Evolutionary conservation across 345 rosid genomes (phyloP), one percentile per base, ranked within the genome.

Genomic region (Citrus maxima): DNA sequence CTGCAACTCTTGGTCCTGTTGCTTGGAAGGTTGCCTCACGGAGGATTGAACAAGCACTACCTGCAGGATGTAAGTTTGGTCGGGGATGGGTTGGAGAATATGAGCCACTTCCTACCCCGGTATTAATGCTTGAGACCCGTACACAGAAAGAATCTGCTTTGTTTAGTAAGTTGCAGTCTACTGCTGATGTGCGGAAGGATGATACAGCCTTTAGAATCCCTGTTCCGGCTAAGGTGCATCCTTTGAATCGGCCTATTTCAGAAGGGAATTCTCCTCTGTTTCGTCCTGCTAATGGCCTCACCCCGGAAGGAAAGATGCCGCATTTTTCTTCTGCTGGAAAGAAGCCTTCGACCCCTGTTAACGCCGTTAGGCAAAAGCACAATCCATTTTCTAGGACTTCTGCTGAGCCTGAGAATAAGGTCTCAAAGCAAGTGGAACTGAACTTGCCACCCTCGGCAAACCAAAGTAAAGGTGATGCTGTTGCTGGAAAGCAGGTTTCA

Each of bases 11-110:
- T 70, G 96, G 98, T 78, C 94, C 98, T 67, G 77, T 87, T 72
- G 95, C 96, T 58, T 93, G 98, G 98, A 88, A 86, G 79, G 89
- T 89, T 81, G 98, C 98, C 63, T 89, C 96, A 18, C 88, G 89
- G 78, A 85, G 91, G 86, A 92, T 93, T 83, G 91, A 93, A 83
- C 87, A 84, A 84, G 85, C 92, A 78, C 79, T 94, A 69, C 96
- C 94, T 74, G 72, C 85, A 66, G 97, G 89, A 34, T 85, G 82
- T 80, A 88, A 94, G 84, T 93, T 85, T 81, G 98, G 98, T 64
- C 92, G 88, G 63, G 98, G 98, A 37, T 93, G 98, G 98, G 98
- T 93, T 59, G 95, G 89, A 74, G 98, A 93, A 77, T 93, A 93
- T 56, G 96, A 93, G 81, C 97, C 98, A 3, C 92, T 91, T 79